A percentile compares a stretch with the other conserved stretches of the same genome.
These are phyloP conservation scores for Ogataea methanolica DNA, from an alignment of 805 yeast species.

Conservation along the genomic window DNA sequence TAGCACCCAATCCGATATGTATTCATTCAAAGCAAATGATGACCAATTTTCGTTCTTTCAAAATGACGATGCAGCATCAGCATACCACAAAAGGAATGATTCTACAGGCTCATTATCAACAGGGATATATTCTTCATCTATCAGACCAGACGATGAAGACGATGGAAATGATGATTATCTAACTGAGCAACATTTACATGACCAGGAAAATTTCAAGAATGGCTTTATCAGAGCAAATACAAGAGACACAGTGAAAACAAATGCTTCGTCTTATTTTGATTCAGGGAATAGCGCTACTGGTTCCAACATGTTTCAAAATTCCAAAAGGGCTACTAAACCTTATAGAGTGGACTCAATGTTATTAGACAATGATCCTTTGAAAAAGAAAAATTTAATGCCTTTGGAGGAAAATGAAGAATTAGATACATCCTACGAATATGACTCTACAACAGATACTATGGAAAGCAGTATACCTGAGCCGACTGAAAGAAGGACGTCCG, in stretches of 20 bases:
- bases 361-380: background rate
- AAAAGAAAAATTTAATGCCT: background rate
- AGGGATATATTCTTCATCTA: slow-evolving; percentile 7
- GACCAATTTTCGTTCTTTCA: slow-evolving; percentile 19
- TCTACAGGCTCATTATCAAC: slow-evolving; percentile 24
- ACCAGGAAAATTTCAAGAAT: slow-evolving; percentile 14
- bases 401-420: background rate
- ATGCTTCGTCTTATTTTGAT: slow-evolving; percentile 2
- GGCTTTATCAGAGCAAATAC: slow-evolving; percentile 22
- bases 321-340: background rate
- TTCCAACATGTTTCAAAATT: background rate
- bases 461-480: background rate
- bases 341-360: slow-evolving; percentile 10
- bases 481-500: background rate
- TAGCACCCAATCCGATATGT: background rate
- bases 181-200: too few species aligned
- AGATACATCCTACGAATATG: background rate
- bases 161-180: background rate
- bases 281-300: background rate
- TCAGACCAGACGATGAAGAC: slow-evolving; percentile 4
- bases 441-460: background rate
- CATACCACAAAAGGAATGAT: slow-evolving; percentile 8
- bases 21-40: slow-evolving; percentile 6
- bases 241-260: slow-evolving; percentile 16
- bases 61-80: slow-evolving; percentile 17